Evolutionary conservation across 306 rosid species (phyloP).

Genomic region (Cicer bijugum): DNA sequence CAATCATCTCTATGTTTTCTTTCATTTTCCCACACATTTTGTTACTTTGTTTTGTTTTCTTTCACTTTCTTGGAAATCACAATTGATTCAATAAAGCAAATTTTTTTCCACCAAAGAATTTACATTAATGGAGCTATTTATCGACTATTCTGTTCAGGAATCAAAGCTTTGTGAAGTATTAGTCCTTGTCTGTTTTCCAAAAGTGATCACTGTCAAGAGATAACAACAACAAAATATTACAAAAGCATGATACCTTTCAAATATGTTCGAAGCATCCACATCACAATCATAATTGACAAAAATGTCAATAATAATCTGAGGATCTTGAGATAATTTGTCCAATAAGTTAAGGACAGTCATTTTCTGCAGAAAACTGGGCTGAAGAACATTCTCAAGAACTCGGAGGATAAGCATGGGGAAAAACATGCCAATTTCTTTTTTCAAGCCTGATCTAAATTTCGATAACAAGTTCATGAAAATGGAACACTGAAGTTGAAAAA

Average conservation of each 20-base stretch:
- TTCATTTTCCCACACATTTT: background rate
- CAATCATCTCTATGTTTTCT: background rate
- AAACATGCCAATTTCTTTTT: slow-evolving; percentile 94
- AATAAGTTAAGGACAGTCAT: slow-evolving; percentile 91
- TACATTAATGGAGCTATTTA: slow-evolving; percentile 13
- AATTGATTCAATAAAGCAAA: background rate
- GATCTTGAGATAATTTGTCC: slow-evolving; percentile 89
- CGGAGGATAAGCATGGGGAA: slow-evolving; percentile 97
- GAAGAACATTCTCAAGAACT: slow-evolving; percentile 96
- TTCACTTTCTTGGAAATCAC: background rate
- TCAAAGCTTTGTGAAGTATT: slow-evolving; percentile 29
- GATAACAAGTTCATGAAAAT: slow-evolving; percentile 82
- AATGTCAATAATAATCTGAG: slow-evolving; percentile 87
- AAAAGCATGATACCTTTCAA: slow-evolving; percentile 84
- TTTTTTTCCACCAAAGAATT: slow-evolving; percentile 20
- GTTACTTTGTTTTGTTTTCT: background rate
- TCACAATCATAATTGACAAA: slow-evolving; percentile 99
- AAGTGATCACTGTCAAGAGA: slow-evolving; percentile 26
- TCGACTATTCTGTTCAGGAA: background rate
- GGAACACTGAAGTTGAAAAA: slow-evolving; percentile 96
- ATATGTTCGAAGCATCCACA: slow-evolving; percentile 95
- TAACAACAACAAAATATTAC: slow-evolving; percentile 30
- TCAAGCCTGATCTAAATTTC: slow-evolving; percentile 90
- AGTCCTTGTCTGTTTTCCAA: slow-evolving; percentile 16
- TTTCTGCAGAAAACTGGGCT: slow-evolving; percentile 97